A percentile compares a stretch with the other conserved stretches of the same genome.
Evolutionary conservation across 1,139 yeast species (phyloP).

Genomic region (Scheffersomyces titani): DNA sequence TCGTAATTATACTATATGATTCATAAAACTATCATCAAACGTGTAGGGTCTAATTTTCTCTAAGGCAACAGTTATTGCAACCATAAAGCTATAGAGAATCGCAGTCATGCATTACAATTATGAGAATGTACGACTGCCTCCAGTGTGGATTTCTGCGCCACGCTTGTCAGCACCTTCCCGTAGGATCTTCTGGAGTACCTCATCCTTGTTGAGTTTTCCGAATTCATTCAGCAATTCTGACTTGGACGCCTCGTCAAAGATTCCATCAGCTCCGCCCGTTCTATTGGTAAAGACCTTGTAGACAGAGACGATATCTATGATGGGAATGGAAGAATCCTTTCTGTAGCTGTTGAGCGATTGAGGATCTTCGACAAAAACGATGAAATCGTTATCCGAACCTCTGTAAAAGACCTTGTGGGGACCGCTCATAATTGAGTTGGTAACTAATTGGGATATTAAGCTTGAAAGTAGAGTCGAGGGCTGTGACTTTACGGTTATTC

Average conservation of each 20-base stretch:
- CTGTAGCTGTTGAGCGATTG: conserved; percentile 50
- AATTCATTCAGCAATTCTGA: conserved; percentile 65
- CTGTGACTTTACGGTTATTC: background rate
- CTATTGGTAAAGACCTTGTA: conserved; percentile 64
- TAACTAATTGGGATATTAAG: background rate
- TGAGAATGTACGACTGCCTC: conserved; percentile 18
- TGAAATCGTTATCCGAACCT: conserved; percentile 64
- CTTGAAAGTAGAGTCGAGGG: background rate
- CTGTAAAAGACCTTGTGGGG: conserved; percentile 58
- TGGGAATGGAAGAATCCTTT: conserved; percentile 54
- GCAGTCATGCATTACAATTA: background rate
- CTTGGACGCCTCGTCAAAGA: conserved; percentile 71
- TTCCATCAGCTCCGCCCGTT: conserved; percentile 72
- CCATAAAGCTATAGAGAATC: background rate
- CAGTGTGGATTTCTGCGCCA: conserved; percentile 8
- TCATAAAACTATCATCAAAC: background rate
- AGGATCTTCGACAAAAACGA: conserved; percentile 61
- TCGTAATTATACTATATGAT: conserved; percentile 1
- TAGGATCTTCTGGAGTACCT: conserved; percentile 55
- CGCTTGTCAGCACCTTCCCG: conserved; percentile 54
- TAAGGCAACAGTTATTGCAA: background rate
- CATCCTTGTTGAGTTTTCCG: conserved; percentile 52
- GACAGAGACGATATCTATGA: conserved; percentile 63
- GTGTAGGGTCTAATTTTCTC: background rate
- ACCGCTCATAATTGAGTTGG: background rate